A percentile compares a stretch with the other conserved stretches of the same genome.
Conservation (phyloP, 768 basidiomycete genomes). For the Rhodotorula toruloides region DNA sequence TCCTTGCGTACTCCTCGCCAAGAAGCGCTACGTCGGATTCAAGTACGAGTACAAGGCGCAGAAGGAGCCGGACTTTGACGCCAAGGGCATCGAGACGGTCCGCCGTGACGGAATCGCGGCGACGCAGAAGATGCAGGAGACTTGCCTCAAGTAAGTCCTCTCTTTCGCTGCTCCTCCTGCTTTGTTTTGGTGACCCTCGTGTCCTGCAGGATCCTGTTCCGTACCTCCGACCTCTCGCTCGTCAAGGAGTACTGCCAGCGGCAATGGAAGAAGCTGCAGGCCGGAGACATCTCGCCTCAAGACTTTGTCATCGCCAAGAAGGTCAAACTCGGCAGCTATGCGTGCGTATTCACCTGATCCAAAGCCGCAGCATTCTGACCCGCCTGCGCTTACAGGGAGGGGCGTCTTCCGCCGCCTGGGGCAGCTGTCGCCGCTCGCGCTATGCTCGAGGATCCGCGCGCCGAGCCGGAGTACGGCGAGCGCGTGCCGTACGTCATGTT, state of each 20-base stretch:
- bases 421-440: slow-evolving; percentile 75
- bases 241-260: slow-evolving; percentile 81
- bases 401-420: slow-evolving; percentile 82
- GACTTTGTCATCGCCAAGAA: slow-evolving; percentile 95
- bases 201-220: slow-evolving; percentile 69
- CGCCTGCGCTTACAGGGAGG: slow-evolving; percentile 57
- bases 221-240: slow-evolving; percentile 77
- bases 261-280: slow-evolving; percentile 77
- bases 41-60: slow-evolving; percentile 85
- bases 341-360: too few relatives aligned
- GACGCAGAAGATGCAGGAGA: slow-evolving; percentile 87
- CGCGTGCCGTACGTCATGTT: slow-evolving; percentile 85
- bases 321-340: slow-evolving; percentile 87
- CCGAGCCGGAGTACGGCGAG: slow-evolving; percentile 87
- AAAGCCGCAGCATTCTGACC: not conserved
- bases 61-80: slow-evolving; percentile 73
- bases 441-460: slow-evolving; percentile 66
- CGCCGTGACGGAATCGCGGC: slow-evolving; percentile 86
- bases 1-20: slow-evolving; percentile 90
- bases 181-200: slow-evolving; percentile 6
- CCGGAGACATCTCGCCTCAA: slow-evolving; percentile 73
- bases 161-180: not conserved
- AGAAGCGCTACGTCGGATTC: slow-evolving; percentile 97
- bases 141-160: slow-evolving; percentile 65
- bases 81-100: slow-evolving; percentile 96